Conservation (phyloP, 1,284 basidiomycete species). For the Phlebopus sp. region DNA sequence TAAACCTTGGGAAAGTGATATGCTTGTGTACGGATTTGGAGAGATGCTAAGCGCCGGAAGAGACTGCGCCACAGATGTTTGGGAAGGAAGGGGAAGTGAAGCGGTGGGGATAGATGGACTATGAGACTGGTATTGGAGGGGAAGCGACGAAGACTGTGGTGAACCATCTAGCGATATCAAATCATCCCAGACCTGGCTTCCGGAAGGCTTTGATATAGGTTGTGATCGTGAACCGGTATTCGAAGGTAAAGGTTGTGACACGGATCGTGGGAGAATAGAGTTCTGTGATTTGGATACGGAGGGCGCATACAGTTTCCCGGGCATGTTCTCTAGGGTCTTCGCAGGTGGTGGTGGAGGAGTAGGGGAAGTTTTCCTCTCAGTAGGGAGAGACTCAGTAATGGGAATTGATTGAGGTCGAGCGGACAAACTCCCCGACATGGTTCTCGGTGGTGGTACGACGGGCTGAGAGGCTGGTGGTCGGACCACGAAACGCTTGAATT, state of each 20-base stretch:
- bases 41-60: constrained; percentile 3
- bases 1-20: constrained; percentile 10
- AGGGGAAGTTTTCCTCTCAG: constrained; percentile 18
- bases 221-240: constrained; percentile 18
- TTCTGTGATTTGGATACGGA: constrained; percentile 6
- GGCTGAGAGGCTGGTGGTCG: constrained; percentile 36
- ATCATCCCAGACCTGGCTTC: constrained; percentile 49
- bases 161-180: constrained; percentile 48
- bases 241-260: constrained; percentile 30
- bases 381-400: constrained; percentile 2
- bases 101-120: constrained; percentile 3
- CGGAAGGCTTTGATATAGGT: constrained; percentile 18
- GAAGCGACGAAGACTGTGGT: constrained; percentile 47
- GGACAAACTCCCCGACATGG: constrained; percentile 25
- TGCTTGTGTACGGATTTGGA: constrained; percentile 22
- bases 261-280: constrained; percentile 22
- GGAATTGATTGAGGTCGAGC: constrained; percentile 13
- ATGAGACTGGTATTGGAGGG: constrained; percentile 47
- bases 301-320: constrained; percentile 14
- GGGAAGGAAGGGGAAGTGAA: constrained; percentile 9
- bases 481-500: constrained; percentile 61
- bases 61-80: constrained; percentile 14
- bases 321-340: constrained; percentile 29
- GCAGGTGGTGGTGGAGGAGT: constrained; percentile 25
- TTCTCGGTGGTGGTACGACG: constrained; percentile 45